phyloP scores from a whole-genome alignment of 768 basidiomycete species.

The Termitomyces bulborhizus region DNA sequence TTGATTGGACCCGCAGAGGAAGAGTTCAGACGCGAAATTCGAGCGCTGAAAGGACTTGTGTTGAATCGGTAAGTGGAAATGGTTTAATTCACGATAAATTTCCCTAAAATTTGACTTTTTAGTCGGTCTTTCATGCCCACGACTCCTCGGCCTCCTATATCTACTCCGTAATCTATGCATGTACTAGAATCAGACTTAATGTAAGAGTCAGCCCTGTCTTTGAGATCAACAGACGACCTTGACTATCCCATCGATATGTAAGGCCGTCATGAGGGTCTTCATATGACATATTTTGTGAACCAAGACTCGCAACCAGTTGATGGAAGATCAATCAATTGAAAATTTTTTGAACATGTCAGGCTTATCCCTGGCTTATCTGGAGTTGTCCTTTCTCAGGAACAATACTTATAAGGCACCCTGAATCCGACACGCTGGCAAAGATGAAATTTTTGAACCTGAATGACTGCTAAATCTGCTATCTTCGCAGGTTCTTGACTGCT shows the following conservation, averaged over 20 bases:
- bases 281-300: not conserved
- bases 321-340: not conserved
- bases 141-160: slow-evolving; percentile 17
- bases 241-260: not conserved
- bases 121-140: slow-evolving; percentile 38
- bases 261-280: not conserved
- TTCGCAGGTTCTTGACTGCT: not conserved
- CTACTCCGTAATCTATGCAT: not conserved
- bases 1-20: slow-evolving; percentile 46
- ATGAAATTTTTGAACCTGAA: not conserved
- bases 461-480: not conserved
- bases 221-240: not conserved
- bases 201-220: not conserved
- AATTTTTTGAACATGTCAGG: not conserved
- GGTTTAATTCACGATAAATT: not conserved
- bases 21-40: slow-evolving; percentile 66
- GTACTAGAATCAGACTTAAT: not conserved
- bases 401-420: not conserved
- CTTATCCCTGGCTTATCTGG: not conserved
- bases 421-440: not conserved
- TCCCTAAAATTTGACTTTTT: not conserved
- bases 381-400: not conserved
- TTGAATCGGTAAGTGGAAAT: slow-evolving; percentile 53
- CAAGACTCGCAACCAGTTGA: not conserved
- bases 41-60: slow-evolving; percentile 73